These are phyloP conservation scores for Diplodia scrobiculata DNA, from an alignment of 2,329 filamentous ascomycete genomes.

Conservation along the genomic window DNA sequence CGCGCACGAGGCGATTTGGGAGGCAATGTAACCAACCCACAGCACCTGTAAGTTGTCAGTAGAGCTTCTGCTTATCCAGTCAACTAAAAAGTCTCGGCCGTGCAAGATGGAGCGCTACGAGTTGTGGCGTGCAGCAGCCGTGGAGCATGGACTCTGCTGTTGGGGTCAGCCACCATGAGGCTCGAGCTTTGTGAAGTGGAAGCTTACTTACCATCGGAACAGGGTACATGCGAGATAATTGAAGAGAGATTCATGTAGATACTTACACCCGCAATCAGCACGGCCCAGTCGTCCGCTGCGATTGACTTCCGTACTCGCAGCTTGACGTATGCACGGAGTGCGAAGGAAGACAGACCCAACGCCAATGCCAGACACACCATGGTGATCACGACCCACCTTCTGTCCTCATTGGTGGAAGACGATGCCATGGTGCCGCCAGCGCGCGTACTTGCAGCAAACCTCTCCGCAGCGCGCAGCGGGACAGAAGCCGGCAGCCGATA, in stretches of 20 bases:
- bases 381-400: slow-evolving; percentile 16
- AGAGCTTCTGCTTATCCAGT: background rate
- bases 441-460: background rate
- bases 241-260: background rate
- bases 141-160: background rate
- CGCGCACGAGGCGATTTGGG: slow-evolving; percentile 1
- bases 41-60: background rate
- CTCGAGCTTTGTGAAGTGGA: slow-evolving; percentile 13
- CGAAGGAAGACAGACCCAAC: slow-evolving; percentile 10
- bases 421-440: slow-evolving; percentile 1
- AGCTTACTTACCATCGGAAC: background rate
- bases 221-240: slow-evolving; percentile 1
- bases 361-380: slow-evolving; percentile 13
- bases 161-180: background rate
- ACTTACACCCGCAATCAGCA: slow-evolving; percentile 12
- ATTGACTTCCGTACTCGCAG: background rate
- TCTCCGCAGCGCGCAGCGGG: background rate
- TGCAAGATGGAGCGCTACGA: background rate
- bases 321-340: slow-evolving; percentile 9
- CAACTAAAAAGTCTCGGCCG: background rate
- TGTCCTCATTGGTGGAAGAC: slow-evolving; percentile 4
- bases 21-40: slow-evolving; percentile 11
- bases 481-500: background rate
- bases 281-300: slow-evolving; percentile 15
- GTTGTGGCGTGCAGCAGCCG: background rate